Base-by-base conservation (phyloP, 2,329 filamentous ascomycete species). In the Fusarium sp. region DNA sequence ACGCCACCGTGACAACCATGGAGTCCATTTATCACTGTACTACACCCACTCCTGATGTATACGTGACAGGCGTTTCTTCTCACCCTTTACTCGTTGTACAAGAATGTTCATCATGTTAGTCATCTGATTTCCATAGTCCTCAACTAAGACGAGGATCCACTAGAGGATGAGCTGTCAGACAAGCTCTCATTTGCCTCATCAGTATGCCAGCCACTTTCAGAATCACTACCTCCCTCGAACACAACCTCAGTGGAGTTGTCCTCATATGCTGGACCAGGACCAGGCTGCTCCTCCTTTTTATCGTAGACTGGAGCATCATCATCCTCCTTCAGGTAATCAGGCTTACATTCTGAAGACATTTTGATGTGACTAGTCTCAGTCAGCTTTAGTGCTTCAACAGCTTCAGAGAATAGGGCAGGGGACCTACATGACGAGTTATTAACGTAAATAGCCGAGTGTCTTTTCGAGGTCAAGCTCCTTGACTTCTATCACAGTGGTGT, bases 1-100 rank as follows among this genome's bases (percentile, higher is more conserved):
- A 51, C 4, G 4, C 20, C 12, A 4, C 12, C 8, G 8, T 24
- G 0, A 18, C 14, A 47, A 20, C 0, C 28, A 14, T 24, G 11
- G 15, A 14, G 2, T 4, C 8, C 4, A 18, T 5, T n/a, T 20
- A 51, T 18, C 28, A 24, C 28, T 24, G 15, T 12, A 32, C 28
- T 24, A 51, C 22, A 51, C 22, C 24, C 22, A 34, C 30, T 34
- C 48, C 48, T 14, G 3, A 34, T 34, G 12, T 12, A 24, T 34
- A 24, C 28, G 28, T 30, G 9, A 51, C 15, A 6, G 5, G 15
- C 10, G 15, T 20, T 48, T 17, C 14, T 30, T n/a, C 10, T n/a
- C 20, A 2, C 14, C 12, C 5, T 8, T 22, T 17, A 12, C 20
- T 22, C 26, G 4, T 20, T 32, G 12, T 14, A 32, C 17, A 51